Conservation (phyloP, 2,329 filamentous ascomycete species). For the Talaromyces amestolkiae region DNA sequence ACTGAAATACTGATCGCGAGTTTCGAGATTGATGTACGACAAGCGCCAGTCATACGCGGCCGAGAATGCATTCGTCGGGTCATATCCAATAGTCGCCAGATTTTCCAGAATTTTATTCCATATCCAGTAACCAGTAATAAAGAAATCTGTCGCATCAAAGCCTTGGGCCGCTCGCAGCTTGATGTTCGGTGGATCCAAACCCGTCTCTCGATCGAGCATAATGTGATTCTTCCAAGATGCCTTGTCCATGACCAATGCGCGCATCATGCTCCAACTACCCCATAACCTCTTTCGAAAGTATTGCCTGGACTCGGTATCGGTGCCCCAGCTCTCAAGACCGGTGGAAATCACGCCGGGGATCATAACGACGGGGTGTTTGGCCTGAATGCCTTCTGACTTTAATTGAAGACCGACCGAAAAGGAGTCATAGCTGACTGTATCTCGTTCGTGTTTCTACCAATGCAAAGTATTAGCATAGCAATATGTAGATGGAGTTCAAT, state of each 20-base stretch:
- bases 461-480: constrained; percentile 14
- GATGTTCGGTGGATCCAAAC: constrained; percentile 82
- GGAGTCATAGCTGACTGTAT: constrained; percentile 86
- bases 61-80: constrained; percentile 71
- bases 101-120: constrained; percentile 99
- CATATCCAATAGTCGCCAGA: constrained; percentile 90
- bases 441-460: constrained; percentile 71
- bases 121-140: constrained; percentile 85
- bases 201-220: constrained; percentile 90
- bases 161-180: constrained; percentile 92
- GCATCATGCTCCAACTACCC: constrained; percentile 99
- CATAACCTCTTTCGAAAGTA: constrained; percentile 94
- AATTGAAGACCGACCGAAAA: constrained; percentile 88
- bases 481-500: constrained; percentile 20
- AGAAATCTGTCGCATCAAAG: constrained; percentile 94
- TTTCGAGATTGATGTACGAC: constrained; percentile 84
- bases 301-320: constrained; percentile 74
- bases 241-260: constrained; percentile 87
- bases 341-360: constrained; percentile 97
- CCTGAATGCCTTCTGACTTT: constrained; percentile 73
- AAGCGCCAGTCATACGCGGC: constrained; percentile 88
- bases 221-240: constrained; percentile 93
- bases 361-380: constrained; percentile 91
- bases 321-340: constrained; percentile 94
- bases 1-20: constrained; percentile 90